Conservation (phyloP, 2,329 filamentous ascomycete species). For the Fusarium subglutinans region DNA sequence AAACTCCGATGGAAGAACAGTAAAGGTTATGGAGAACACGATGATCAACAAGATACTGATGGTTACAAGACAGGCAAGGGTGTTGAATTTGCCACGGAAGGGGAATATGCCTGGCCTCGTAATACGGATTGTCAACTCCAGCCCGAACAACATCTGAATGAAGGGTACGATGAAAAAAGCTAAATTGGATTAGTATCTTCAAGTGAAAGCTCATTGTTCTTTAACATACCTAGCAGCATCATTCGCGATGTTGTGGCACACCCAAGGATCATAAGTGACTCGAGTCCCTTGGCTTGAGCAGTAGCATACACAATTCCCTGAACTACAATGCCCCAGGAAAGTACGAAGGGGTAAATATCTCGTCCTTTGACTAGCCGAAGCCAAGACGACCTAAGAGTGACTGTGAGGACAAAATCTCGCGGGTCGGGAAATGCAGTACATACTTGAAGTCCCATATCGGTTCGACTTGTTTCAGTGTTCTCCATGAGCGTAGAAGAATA, state of each 20-base stretch:
- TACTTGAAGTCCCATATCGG: slow-evolving; percentile 55
- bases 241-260: slow-evolving; percentile 65
- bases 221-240: slow-evolving; percentile 65
- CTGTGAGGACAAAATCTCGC: slow-evolving; percentile 14
- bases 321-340: slow-evolving; percentile 65
- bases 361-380: slow-evolving; percentile 57
- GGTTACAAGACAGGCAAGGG: slow-evolving; percentile 63
- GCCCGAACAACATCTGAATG: slow-evolving; percentile 71
- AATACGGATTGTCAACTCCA: slow-evolving; percentile 68
- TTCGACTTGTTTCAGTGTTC: slow-evolving; percentile 53
- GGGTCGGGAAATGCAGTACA: neutral
- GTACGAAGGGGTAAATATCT: slow-evolving; percentile 64
- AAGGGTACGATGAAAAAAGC: slow-evolving; percentile 74
- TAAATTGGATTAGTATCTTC: slow-evolving; percentile 35
- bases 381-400: slow-evolving; percentile 47
- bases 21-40: slow-evolving; percentile 67
- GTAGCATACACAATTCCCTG: slow-evolving; percentile 67
- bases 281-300: slow-evolving; percentile 65
- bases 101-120: slow-evolving; percentile 65
- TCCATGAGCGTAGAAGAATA: slow-evolving; percentile 67
- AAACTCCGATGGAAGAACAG: slow-evolving; percentile 63
- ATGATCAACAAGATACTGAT: slow-evolving; percentile 61
- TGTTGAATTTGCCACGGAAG: slow-evolving; percentile 67
- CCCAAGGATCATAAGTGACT: slow-evolving; percentile 59
- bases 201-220: neutral